A percentile compares a stretch with the other conserved stretches of the same genome.
Conservation (phyloP, 345 rosid genomes). For the Cardamine chenopodiifolia region DNA sequence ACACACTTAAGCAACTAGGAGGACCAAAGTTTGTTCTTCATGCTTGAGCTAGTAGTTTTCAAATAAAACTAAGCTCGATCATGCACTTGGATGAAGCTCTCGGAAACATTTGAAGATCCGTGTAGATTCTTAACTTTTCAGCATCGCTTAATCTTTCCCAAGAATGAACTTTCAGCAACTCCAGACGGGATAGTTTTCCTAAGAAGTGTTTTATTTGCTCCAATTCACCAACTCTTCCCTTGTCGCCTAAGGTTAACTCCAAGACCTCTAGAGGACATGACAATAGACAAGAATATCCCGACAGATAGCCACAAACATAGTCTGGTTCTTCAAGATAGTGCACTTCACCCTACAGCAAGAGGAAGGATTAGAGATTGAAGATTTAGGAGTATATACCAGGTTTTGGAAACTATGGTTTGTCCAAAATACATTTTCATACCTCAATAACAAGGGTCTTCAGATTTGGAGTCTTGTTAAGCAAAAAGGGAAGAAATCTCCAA, state of each 20-base stretch:
- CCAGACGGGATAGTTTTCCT: neutral
- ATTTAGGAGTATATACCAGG: neutral
- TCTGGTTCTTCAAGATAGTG: neutral
- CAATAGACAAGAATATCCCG: neutral
- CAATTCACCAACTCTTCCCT: neutral
- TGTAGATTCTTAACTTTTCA: neutral
- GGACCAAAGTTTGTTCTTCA: neutral
- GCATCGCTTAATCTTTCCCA: neutral
- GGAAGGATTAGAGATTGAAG: neutral
- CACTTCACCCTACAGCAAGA: neutral
- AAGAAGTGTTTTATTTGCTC: slow-evolving; percentile 1
- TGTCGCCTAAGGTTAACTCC: neutral
- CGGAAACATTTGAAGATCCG: neutral
- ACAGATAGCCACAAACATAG: neutral
- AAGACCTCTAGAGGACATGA: neutral
- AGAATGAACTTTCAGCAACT: neutral
- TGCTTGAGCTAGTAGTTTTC: neutral
- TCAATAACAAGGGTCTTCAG: neutral
- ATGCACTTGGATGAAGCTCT: neutral
- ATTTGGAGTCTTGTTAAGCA: neutral
- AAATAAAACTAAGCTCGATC: neutral
- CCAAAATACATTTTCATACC: neutral
- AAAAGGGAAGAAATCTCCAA: neutral
- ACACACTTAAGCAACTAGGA: neutral
- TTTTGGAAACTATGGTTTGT: neutral